Percentiles rank a stretch among this genome's conserved stretches.
Evolutionary conservation across 495 filamentous ascomycete genomes (phyloP).

Genomic region (Trichocladium uniseriatum): DNA sequence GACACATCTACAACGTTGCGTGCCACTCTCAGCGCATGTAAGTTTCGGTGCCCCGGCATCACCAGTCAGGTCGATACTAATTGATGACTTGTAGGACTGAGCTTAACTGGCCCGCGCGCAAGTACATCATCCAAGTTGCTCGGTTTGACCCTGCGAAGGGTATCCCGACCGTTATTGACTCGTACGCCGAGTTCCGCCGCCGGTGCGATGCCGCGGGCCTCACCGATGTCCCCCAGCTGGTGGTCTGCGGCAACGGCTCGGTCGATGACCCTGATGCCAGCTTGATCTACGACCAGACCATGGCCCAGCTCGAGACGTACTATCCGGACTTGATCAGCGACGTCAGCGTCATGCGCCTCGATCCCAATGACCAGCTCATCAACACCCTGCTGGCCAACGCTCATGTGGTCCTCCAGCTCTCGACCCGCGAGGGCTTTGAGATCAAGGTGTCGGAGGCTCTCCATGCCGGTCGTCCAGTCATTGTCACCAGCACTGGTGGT

Average conservation of each 20-base stretch:
- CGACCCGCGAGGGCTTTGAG: constrained; percentile 79
- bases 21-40: constrained; percentile 53
- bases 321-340: constrained; percentile 43
- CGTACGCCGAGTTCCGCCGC: constrained; percentile 64
- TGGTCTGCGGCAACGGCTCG: constrained; percentile 70
- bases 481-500: constrained; percentile 69
- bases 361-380: constrained; percentile 71
- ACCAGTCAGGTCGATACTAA: neutral
- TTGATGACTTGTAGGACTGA: constrained; percentile 41
- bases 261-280: constrained; percentile 79
- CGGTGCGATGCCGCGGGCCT: constrained; percentile 40
- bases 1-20: constrained; percentile 59
- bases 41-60: constrained; percentile 12
- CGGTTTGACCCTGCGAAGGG: constrained; percentile 86
- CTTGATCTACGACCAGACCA: constrained; percentile 60
- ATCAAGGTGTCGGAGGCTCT: constrained; percentile 84
- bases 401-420: constrained; percentile 68
- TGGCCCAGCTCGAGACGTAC: constrained; percentile 52
- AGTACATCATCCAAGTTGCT: constrained; percentile 75
- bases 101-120: constrained; percentile 58
- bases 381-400: constrained; percentile 71
- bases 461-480: constrained; percentile 75
- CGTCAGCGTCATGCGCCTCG: constrained; percentile 68
- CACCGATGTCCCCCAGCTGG: constrained; percentile 56
- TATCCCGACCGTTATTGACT: constrained; percentile 68